Evolutionary conservation across 768 basidiomycete genomes (phyloP), one percentile per base, ranked within the genome.

Genomic region (Suillus clintonianus): DNA sequence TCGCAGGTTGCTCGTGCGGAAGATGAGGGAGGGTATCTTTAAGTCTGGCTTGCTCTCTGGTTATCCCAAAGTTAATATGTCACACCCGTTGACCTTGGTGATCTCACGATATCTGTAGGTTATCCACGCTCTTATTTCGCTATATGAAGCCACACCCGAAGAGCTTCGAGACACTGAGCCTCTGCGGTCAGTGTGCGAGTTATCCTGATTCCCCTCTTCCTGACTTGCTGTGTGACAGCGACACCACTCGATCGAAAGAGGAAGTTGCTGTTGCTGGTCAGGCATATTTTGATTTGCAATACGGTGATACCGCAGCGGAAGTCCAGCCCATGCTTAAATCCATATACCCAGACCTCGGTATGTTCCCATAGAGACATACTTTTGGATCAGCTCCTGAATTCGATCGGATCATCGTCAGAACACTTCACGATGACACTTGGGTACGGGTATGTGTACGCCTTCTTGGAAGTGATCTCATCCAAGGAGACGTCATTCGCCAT

Each of bases 301-400:
- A 90, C 64, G 87, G 88, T 17, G 81, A 84, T 41, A 86, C 84
- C 2, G 82, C 86, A 7, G 72, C 78, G 32, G 45, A 70, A 2
- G 83, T 88, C 3, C 83, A 84, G 64, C 64, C 58, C 4, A 65
- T 89, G n/a, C 70, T 90, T 19, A 74, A 78, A 66, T 65, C 74
- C 17, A 80, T 85, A 32, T 87, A 87, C 71, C 88, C 89, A 0
- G 89, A 90, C 68, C 77, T 90, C 70, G 87, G 89, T 88, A 66
- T 64, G 81, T 69, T 42, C 34, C 27, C 27, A 41, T 41, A 15
- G 45, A 47, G 22, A 50, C 8, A 17, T 36, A 3, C 4, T 22
- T 39, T 10, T 45, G n/a, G 19, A 19, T 34, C 42, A 61, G 58
- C 27, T 24, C 27, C 41, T 60, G 54, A 51, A 56, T 53, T 5